Evolutionary conservation across 164 flowering plant genomes (phyloP), one percentile per base, ranked within the genome.

Genomic region (Platanus orientalis): DNA sequence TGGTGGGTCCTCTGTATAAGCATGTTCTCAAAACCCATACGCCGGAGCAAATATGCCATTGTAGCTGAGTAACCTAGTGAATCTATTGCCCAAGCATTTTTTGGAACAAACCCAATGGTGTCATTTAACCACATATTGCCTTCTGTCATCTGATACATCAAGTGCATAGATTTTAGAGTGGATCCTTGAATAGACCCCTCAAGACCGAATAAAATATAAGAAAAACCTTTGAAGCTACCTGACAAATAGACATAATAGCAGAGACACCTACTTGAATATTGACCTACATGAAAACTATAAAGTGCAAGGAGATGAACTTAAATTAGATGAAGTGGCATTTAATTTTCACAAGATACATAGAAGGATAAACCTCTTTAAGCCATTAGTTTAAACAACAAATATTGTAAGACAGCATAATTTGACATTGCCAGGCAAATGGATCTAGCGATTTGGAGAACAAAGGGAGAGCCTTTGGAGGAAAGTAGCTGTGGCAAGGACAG

Each of bases 11-110:
- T 84, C 54, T 95, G 99, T 36, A 92, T 95, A 66, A 95, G 92
- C 99, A 95, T 95, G 74, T 92, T 95, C 76, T 89, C 92, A 66
- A 94, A 94, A 53, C 96, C 99, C 97, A 95, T 95, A 26, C 97
- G 92, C 49, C 97, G 90, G 30, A 95, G 92, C 69, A 95, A 94
- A 81, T 95, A 95, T 49, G 99, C 96, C 99, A 95, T 95, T 27
- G 99, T 89, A 48, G 99, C 70, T 13, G 99, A 95, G 75, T 95
- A 92, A 59, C 99, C 99, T 79, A 95, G 89, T 45, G 99, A 97
- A 78, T 95, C 99, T 55, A 95, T 95, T 27, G 99, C 88, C 97
- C 99, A 95, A 44, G 99, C 83, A 76, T 95, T 95, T 76, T 85
- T 91, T 1, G 99, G 99, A 68, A 95, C 72, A 75, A 89, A 71